These are phyloP conservation scores for Brettanomyces sp. DNA, from an alignment of 805 yeast species.

Conservation along the genomic window DNA sequence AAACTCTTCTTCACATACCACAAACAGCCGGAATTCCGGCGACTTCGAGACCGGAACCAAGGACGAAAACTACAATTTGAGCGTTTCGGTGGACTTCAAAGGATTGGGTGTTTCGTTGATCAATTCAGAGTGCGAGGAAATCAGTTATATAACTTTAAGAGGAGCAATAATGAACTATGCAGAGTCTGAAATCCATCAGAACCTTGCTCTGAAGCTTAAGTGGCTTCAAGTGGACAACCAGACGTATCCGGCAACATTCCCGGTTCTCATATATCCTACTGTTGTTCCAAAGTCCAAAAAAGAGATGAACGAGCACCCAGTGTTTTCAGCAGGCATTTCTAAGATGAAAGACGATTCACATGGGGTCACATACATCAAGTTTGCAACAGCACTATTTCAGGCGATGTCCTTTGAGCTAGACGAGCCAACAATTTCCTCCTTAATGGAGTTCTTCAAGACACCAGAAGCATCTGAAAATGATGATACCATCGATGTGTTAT, in stretches of 20 bases:
- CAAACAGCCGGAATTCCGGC: slow-evolving; percentile 15
- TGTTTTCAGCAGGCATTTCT: slow-evolving; percentile 78
- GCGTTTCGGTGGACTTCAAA: slow-evolving; percentile 55
- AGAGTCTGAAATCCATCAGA: slow-evolving; percentile 79
- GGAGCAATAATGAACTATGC: slow-evolving; percentile 77
- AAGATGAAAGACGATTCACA: slow-evolving; percentile 81
- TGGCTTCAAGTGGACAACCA: slow-evolving; percentile 97
- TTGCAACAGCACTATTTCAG: slow-evolving; percentile 82
- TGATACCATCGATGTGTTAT: slow-evolving; percentile 29
- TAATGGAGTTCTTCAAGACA: slow-evolving; percentile 68
- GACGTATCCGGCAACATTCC: slow-evolving; percentile 77
- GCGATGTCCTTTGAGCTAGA: slow-evolving; percentile 89
- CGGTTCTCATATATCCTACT: slow-evolving; percentile 83
- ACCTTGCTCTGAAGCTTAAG: slow-evolving; percentile 68
- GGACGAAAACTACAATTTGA: slow-evolving; percentile 44
- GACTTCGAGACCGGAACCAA: slow-evolving; percentile 47
- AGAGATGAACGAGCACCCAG: slow-evolving; percentile 84
- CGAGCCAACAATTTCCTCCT: slow-evolving; percentile 80
- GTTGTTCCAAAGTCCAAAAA: slow-evolving; percentile 75
- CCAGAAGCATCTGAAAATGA: slow-evolving; percentile 77
- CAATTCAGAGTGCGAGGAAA: slow-evolving; percentile 57
- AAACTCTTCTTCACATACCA: slow-evolving; percentile 13
- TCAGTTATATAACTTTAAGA: slow-evolving; percentile 72
- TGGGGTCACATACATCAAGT: slow-evolving; percentile 84
- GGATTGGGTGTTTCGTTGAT: slow-evolving; percentile 86